phyloP scores from a whole-genome alignment of 2,329 filamentous ascomycete species.

The Ophiostoma sp. region DNA sequence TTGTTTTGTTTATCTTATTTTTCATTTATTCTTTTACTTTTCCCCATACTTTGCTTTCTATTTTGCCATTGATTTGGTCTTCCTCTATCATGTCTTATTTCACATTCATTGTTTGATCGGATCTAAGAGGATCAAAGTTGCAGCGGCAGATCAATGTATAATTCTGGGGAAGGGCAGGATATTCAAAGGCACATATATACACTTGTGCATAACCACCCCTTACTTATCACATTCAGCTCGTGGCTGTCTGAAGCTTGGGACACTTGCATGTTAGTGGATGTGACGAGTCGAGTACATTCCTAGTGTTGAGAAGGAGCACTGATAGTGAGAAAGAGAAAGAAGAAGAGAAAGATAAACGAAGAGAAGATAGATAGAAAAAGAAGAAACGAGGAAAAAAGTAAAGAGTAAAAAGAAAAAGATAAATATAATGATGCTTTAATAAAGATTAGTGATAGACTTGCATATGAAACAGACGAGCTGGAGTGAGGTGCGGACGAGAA shows the following conservation, averaged over 20 bases:
- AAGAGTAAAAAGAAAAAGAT: not conserved
- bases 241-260: not conserved
- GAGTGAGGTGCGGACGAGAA: too few species aligned
- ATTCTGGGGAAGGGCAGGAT: not conserved
- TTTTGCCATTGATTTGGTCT: too few species aligned
- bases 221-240: conserved; percentile 2
- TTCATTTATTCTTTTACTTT: not conserved
- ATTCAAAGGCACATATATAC: not conserved
- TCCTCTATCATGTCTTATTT: not conserved
- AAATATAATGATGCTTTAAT: too few species aligned
- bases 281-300: not conserved
- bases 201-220: not conserved
- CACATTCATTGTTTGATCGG: not conserved
- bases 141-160: conserved; percentile 1
- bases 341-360: not conserved
- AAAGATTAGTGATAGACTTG: too few species aligned
- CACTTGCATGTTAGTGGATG: not conserved
- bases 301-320: not conserved
- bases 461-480: too few species aligned
- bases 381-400: conserved; percentile 5
- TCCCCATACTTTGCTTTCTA: not conserved
- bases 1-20: not conserved
- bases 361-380: not conserved
- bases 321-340: not conserved
- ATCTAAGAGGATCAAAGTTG: not conserved